Evolutionary conservation across 495 filamentous ascomycete genomes (phyloP).

Genomic region (Podospora conica): DNA sequence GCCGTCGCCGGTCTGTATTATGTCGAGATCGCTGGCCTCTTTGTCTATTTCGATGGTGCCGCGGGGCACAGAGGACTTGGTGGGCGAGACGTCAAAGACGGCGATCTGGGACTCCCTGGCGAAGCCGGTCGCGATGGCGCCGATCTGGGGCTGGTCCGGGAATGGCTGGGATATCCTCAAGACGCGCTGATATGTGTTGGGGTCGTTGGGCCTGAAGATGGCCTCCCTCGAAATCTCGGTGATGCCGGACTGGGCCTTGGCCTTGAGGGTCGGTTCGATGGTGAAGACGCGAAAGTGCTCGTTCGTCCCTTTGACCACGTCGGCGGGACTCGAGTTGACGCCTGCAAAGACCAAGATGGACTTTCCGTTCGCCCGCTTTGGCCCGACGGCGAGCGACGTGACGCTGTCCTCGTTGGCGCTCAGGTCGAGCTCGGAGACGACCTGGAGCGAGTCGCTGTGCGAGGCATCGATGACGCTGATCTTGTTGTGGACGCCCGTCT

Average conservation of each 20-base stretch:
- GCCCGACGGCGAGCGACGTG: slow-evolving; percentile 66
- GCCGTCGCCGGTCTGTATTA: slow-evolving; percentile 52
- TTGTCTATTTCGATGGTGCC: slow-evolving; percentile 59
- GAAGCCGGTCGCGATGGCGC: slow-evolving; percentile 68
- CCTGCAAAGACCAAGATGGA: slow-evolving; percentile 67
- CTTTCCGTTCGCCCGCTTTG: slow-evolving; percentile 38
- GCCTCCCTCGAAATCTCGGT: slow-evolving; percentile 51
- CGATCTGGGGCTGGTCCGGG: slow-evolving; percentile 51
- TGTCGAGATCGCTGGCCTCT: slow-evolving; percentile 80
- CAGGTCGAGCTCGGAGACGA: slow-evolving; percentile 69
- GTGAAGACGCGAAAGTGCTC: slow-evolving; percentile 80
- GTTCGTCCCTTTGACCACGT: slow-evolving; percentile 72
- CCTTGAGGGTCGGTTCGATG: slow-evolving; percentile 46
- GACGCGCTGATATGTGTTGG: slow-evolving; percentile 73
- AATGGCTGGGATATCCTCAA: slow-evolving; percentile 62
- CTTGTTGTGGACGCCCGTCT: slow-evolving; percentile 84
- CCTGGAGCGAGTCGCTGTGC: slow-evolving; percentile 51
- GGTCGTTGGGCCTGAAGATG: slow-evolving; percentile 54
- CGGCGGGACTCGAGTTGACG: slow-evolving; percentile 72
- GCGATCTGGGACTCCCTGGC: slow-evolving; percentile 68
- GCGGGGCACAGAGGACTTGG: slow-evolving; percentile 45
- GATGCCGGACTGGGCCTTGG: slow-evolving; percentile 41
- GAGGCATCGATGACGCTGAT: slow-evolving; percentile 70
- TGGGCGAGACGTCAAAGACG: slow-evolving; percentile 59
- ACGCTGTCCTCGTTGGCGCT: slow-evolving; percentile 88